phyloP scores from a whole-genome alignment of 2,329 filamentous ascomycete species.

The Claviceps spartinae region DNA sequence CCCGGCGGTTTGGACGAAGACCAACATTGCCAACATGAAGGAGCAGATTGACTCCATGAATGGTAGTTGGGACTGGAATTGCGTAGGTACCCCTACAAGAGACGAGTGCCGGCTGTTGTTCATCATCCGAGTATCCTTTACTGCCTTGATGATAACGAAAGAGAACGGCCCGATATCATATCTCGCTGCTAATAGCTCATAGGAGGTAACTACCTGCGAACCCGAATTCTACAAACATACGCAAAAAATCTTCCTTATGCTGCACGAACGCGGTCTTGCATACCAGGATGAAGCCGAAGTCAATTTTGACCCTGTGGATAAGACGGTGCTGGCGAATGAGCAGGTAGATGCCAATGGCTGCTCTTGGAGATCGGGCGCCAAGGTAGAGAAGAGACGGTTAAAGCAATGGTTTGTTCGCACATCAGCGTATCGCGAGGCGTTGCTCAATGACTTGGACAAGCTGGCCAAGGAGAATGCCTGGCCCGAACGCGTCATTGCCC shows the following conservation, averaged over 20 bases:
- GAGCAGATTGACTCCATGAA: slow-evolving; percentile 67
- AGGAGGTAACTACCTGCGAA: slow-evolving; percentile 78
- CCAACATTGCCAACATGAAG: slow-evolving; percentile 78
- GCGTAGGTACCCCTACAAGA: slow-evolving; percentile 38
- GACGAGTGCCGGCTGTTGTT: no score
- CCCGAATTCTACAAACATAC: slow-evolving; percentile 83
- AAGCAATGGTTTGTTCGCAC: slow-evolving; percentile 89
- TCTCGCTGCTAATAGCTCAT: background rate
- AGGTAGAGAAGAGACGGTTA: slow-evolving; percentile 64
- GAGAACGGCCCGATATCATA: background rate
- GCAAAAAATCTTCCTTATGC: slow-evolving; percentile 68
- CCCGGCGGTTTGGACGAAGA: slow-evolving; percentile 64
- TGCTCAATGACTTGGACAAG: slow-evolving; percentile 56
- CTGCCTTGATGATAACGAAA: background rate
- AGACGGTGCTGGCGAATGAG: slow-evolving; percentile 83
- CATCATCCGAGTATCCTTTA: no score
- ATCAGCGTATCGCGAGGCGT: slow-evolving; percentile 59
- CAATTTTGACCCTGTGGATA: slow-evolving; percentile 83
- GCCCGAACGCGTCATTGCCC: slow-evolving; percentile 70
- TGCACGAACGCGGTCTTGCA: slow-evolving; percentile 61
- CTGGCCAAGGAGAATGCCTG: slow-evolving; percentile 52
- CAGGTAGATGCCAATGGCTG: slow-evolving; percentile 77
- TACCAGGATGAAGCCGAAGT: slow-evolving; percentile 75
- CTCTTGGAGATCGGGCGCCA: slow-evolving; percentile 79
- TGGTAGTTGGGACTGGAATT: slow-evolving; percentile 69